phyloP scores from a whole-genome alignment of 768 basidiomycete species.

The Suillus variegatus region DNA sequence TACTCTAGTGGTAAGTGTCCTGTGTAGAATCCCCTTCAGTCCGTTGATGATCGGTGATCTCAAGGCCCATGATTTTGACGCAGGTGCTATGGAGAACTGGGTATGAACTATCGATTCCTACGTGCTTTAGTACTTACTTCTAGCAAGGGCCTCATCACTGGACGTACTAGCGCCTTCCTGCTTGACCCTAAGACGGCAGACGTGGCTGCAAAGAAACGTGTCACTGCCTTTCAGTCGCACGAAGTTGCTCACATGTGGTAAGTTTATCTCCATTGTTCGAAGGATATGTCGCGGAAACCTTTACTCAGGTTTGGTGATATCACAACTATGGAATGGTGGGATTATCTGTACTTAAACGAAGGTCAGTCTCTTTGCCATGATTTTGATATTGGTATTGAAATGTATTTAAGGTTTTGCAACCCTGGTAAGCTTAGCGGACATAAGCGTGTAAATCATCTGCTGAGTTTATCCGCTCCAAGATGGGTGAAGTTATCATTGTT shows the following conservation, averaged over 20 bases:
- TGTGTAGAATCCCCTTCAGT: background rate
- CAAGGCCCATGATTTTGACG: constrained; percentile 85
- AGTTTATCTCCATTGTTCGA: constrained; percentile 16
- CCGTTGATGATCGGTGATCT: background rate
- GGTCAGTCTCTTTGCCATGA: constrained; percentile 37
- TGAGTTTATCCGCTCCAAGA: constrained; percentile 38
- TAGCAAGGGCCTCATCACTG: constrained; percentile 80
- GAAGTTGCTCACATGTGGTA: constrained; percentile 87
- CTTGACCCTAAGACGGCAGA: constrained; percentile 77
- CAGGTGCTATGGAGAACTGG: constrained; percentile 95
- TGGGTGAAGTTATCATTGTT: constrained; percentile 87
- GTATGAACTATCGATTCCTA: constrained; percentile 24
- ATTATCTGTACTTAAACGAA: constrained; percentile 81
- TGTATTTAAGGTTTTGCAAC: constrained; percentile 72
- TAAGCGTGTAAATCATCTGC: background rate
- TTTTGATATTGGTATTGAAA: constrained; percentile 6
- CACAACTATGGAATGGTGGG: constrained; percentile 94
- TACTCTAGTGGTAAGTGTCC: constrained; percentile 69
- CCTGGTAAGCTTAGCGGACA: constrained; percentile 47
- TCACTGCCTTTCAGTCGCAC: constrained; percentile 79
- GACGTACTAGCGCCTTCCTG: constrained; percentile 78
- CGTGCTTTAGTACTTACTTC: constrained; percentile 9
- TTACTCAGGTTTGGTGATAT: constrained; percentile 80
- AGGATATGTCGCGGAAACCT: constrained; percentile 14
- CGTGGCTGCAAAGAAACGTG: constrained; percentile 72